Evolutionary conservation across 345 rosid genomes (phyloP).

Genomic region (Eucalyptus guilfoylei): DNA sequence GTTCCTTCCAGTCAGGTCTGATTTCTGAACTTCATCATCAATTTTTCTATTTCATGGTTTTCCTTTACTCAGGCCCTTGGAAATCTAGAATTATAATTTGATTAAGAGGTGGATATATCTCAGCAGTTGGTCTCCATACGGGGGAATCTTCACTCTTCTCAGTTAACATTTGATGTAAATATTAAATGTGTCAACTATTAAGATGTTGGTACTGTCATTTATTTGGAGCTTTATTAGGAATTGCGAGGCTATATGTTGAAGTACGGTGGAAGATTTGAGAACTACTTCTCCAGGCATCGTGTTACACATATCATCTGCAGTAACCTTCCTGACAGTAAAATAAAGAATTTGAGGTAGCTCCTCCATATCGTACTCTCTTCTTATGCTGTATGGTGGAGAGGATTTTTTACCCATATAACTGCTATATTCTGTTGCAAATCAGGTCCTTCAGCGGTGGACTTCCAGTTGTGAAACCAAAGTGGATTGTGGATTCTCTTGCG

Average conservation of each 20-base stretch:
- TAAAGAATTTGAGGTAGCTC: conserved; percentile 68
- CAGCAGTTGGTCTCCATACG: neutral
- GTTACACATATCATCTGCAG: conserved; percentile 90
- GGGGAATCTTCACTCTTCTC: neutral
- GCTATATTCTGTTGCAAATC: neutral
- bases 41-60: neutral
- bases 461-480: conserved; percentile 87
- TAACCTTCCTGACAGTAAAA: conserved; percentile 81
- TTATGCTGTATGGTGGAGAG: neutral
- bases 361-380: neutral
- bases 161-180: neutral
- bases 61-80: neutral
- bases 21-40: neutral
- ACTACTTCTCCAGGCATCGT: conserved; percentile 71
- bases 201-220: neutral
- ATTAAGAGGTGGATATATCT: neutral
- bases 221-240: conserved; percentile 33
- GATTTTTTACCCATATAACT: neutral
- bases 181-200: neutral
- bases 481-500: conserved; percentile 74
- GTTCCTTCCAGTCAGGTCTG: conserved; percentile 82
- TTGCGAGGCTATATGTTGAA: conserved; percentile 64
- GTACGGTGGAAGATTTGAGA: conserved; percentile 71
- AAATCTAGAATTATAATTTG: neutral
- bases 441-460: conserved; percentile 90